These are phyloP conservation scores for Suillus occidentalis DNA, from an alignment of 768 basidiomycete species.

Conservation along the genomic window DNA sequence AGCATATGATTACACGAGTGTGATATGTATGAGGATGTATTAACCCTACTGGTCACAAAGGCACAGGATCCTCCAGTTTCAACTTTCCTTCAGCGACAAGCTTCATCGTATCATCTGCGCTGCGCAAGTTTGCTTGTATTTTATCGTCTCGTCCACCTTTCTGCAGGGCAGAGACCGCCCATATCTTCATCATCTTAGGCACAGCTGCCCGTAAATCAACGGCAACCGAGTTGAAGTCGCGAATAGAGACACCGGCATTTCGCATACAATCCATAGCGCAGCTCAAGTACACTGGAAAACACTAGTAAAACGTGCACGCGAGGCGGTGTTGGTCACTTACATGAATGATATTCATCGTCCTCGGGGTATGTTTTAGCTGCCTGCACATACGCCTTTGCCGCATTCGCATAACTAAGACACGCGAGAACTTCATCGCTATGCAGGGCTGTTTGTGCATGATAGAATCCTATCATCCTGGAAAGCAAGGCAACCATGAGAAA, in stretches of 20 bases:
- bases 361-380: slow-evolving; percentile 14
- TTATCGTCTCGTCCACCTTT: slow-evolving; percentile 7
- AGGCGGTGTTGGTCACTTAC: slow-evolving; percentile 8
- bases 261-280: neutral
- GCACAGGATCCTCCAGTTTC: neutral
- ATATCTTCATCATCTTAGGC: slow-evolving; percentile 14
- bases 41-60: neutral
- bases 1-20: neutral
- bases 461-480: slow-evolving; percentile 8
- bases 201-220: neutral
- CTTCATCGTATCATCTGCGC: neutral
- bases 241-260: neutral
- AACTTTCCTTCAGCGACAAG: slow-evolving; percentile 4
- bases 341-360: slow-evolving; percentile 18
- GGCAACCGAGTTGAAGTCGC: neutral
- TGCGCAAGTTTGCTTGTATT: neutral
- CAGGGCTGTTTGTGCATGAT: slow-evolving; percentile 1
- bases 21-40: neutral
- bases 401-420: neutral
- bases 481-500: neutral
- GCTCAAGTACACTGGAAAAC: neutral
- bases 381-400: slow-evolving; percentile 12
- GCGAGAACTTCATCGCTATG: neutral
- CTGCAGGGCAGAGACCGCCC: slow-evolving; percentile 8
- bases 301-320: neutral